phyloP scores from a whole-genome alignment of 176 grass and related monocot species.

The Bromus sterilis region DNA sequence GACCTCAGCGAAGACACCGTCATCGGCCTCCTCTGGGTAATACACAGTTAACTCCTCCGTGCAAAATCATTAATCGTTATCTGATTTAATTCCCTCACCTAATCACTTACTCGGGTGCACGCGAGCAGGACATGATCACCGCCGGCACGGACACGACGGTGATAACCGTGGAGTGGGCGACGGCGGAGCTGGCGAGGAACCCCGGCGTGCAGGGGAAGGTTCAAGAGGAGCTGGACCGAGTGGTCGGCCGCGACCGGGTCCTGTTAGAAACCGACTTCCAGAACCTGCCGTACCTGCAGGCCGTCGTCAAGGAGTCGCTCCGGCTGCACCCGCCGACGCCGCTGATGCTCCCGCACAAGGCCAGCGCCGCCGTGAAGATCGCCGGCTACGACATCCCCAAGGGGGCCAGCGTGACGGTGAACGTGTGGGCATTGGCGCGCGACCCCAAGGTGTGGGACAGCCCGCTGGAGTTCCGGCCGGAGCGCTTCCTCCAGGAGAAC shows the following conservation, averaged over 20 bases:
- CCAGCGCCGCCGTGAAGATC: constrained; percentile 26
- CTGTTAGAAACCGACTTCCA: constrained; percentile 34
- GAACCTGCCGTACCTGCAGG: constrained; percentile 43
- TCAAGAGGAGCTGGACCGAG: constrained; percentile 42
- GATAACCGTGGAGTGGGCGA: constrained; percentile 56
- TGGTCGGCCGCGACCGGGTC: constrained; percentile 26
- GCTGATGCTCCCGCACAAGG: constrained; percentile 39
- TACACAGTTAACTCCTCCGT: too few species aligned
- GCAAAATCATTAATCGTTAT: too few species aligned
- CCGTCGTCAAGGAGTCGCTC: constrained; percentile 50
- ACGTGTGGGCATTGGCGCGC: constrained; percentile 33
- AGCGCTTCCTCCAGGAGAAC: constrained; percentile 34
- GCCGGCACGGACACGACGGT: constrained; percentile 61
- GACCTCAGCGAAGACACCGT: constrained; percentile 1
- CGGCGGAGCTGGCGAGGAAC: constrained; percentile 39
- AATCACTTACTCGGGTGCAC: background rate
- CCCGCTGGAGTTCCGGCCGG: constrained; percentile 40
- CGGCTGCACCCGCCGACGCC: constrained; percentile 45
- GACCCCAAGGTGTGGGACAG: constrained; percentile 42
- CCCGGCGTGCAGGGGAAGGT: constrained; percentile 28
- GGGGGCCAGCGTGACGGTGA: constrained; percentile 34
- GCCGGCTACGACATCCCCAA: constrained; percentile 49
- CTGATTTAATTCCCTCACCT: background rate
- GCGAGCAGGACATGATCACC: constrained; percentile 46
- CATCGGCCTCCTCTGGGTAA: constrained; percentile 1